Conservation (phyloP, 441 rosid species). For the Populus hybrid region DNA sequence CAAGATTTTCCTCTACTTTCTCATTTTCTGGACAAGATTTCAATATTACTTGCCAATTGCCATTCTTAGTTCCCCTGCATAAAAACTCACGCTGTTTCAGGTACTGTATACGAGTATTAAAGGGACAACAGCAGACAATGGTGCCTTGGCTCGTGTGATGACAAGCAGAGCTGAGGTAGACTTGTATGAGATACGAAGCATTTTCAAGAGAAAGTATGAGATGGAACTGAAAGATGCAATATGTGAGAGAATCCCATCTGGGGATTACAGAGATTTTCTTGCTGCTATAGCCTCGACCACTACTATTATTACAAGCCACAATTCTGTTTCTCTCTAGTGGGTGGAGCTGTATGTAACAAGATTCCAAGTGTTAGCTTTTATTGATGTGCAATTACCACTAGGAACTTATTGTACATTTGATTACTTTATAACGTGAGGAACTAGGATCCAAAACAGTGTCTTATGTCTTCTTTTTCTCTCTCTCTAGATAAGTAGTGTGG, state of each 20-base stretch:
- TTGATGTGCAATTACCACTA: not conserved
- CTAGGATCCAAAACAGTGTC: not conserved
- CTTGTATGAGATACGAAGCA: conserved; percentile 40
- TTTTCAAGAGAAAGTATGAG: conserved; percentile 40
- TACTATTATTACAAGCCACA: not conserved
- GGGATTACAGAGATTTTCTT: conserved; percentile 55
- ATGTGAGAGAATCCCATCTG: conserved; percentile 32
- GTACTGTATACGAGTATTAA: conserved; percentile 31
- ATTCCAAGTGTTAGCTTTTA: not conserved
- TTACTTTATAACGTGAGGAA: not conserved
- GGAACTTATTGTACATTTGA: not conserved
- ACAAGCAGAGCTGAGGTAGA: conserved; percentile 55
- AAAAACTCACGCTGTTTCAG: conserved; percentile 25
- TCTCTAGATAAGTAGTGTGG: too few relatives aligned
- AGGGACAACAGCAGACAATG: conserved; percentile 30
- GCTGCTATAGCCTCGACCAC: conserved; percentile 39
- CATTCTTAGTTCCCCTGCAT: not conserved
- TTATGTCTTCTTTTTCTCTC: not conserved
- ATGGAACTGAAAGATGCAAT: conserved; percentile 46
- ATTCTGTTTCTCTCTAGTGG: not conserved
- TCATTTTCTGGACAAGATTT: too few relatives aligned
- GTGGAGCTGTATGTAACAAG: not conserved
- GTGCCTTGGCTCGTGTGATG: conserved; percentile 39
- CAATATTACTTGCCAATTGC: not conserved
- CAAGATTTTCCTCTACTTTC: too few relatives aligned